Evolutionary conservation across 805 yeast genomes (phyloP).

Genomic region (Vanderwaltozyma yarrowii): DNA sequence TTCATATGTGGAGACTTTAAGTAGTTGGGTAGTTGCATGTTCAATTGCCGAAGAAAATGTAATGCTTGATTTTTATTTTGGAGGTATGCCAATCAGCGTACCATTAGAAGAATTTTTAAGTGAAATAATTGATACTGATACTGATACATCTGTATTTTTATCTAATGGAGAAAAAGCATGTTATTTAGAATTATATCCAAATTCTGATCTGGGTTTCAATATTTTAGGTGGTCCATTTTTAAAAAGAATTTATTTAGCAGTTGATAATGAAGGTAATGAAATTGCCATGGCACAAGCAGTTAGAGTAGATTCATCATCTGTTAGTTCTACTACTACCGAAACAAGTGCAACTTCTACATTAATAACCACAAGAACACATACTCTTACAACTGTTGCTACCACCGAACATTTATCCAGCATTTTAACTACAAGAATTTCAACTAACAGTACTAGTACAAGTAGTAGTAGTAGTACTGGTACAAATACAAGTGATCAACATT

Average conservation of each 20-base stretch:
- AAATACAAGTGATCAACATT: too few species aligned
- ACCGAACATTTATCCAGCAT: too few species aligned
- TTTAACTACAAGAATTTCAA: not conserved
- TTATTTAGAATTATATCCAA: conserved; percentile 41
- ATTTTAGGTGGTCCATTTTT: conserved; percentile 52
- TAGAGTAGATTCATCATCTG: not conserved
- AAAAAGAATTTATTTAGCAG: conserved; percentile 44
- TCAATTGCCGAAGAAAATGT: conserved; percentile 40
- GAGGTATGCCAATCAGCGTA: conserved; percentile 38
- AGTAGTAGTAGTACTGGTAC: not conserved
- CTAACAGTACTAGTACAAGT: not conserved
- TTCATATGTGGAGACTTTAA: conserved; percentile 37
- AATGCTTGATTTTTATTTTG: conserved; percentile 42
- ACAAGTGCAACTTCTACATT: not conserved
- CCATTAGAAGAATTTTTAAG: conserved; percentile 41
- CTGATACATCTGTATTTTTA: conserved; percentile 35
- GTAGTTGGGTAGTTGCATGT: conserved; percentile 57
- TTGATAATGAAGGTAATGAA: conserved; percentile 46
- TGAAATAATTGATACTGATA: conserved; percentile 26
- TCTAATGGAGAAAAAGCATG: conserved; percentile 51
- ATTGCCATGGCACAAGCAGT: conserved; percentile 49
- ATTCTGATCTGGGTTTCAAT: conserved; percentile 37
- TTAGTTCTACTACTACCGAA: not conserved
- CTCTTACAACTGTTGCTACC: too few species aligned
- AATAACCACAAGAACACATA: not conserved